Evolutionary conservation across 768 basidiomycete species (phyloP), one percentile per base, ranked within the genome.

Genomic region (Lactarius quietus): DNA sequence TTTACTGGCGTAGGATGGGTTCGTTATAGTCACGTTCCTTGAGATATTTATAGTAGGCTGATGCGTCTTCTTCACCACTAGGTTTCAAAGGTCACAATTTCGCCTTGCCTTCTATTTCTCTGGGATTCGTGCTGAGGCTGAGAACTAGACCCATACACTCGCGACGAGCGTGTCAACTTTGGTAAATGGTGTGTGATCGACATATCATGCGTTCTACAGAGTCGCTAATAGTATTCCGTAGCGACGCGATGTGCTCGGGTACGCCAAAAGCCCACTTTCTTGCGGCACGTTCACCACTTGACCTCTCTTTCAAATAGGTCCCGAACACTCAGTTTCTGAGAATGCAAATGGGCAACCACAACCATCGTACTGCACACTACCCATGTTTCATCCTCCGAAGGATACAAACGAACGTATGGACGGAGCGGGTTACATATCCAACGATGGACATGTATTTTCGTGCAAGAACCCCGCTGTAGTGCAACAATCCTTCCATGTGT

Each of bases 1-100:
- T 87, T 36, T 81, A 79, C 66, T 88, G 86, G 86, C 78, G 79
- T 66, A 78, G 86, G 28, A 78, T 79, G 65, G 87, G 86, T 85
- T 54, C 33, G 78, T 72, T 12, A 14, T n/a, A 45, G 2, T 56
- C 29, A 12, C 31, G 23, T n/a, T 5, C 65, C n/a, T 62, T 6
- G 33, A 55, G 66, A 1, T 10, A 17, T 7, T 1, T 38, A 14
- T 18, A 35, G 9, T 18, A 35, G 9, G 17, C 57, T 41, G 8
- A 36, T 23, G 15, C 6, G 2, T 36, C 31, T 1, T 6, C 29
- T 33, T 17, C 26, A 18, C 12, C 26, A 12, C 43, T n/a, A 85
- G 85, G 82, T 18, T 87, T 86, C 75, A 84, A 81, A 77, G 82
- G 82, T 81, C 48, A 35, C 23, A 6, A 14, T n/a, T 26, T 12